These are phyloP conservation scores for Posidonia australis DNA, from an alignment of 106 monocot species.

Conservation along the genomic window DNA sequence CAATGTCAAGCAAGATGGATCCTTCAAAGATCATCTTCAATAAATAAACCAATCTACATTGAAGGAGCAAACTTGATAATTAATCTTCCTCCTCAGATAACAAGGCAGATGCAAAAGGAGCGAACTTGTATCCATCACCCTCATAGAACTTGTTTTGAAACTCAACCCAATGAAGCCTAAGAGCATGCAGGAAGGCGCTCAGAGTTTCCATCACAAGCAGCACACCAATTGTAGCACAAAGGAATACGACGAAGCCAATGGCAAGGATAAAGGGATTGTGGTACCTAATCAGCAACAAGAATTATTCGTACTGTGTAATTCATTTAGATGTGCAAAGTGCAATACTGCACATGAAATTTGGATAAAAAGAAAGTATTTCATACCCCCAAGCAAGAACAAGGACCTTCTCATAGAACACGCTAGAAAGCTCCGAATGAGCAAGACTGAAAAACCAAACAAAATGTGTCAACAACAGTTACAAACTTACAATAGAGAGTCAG, in stretches of 20 bases:
- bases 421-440: constrained; percentile 89
- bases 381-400: constrained; percentile 93
- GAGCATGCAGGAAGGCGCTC: constrained; percentile 91
- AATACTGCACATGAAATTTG: not conserved
- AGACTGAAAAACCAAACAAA: constrained; percentile 39
- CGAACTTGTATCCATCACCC: constrained; percentile 94
- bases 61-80: not conserved
- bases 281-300: constrained; percentile 29
- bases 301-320: not conserved
- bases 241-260: constrained; percentile 64
- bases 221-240: constrained; percentile 79
- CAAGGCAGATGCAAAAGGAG: constrained; percentile 70
- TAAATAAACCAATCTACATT: constrained; percentile 1
- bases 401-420: constrained; percentile 95
- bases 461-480: too few relatives aligned
- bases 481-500: too few relatives aligned
- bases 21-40: not conserved
- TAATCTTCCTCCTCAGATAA: constrained; percentile 57
- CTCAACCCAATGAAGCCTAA: constrained; percentile 99
- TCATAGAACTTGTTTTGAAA: constrained; percentile 98
- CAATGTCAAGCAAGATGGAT: not conserved
- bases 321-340: not conserved
- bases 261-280: constrained; percentile 65
- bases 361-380: constrained; percentile 12
- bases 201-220: constrained; percentile 95